These are phyloP conservation scores for Rhodomyrtus tomentosa DNA, from an alignment of 345 rosid species.

Conservation along the genomic window DNA sequence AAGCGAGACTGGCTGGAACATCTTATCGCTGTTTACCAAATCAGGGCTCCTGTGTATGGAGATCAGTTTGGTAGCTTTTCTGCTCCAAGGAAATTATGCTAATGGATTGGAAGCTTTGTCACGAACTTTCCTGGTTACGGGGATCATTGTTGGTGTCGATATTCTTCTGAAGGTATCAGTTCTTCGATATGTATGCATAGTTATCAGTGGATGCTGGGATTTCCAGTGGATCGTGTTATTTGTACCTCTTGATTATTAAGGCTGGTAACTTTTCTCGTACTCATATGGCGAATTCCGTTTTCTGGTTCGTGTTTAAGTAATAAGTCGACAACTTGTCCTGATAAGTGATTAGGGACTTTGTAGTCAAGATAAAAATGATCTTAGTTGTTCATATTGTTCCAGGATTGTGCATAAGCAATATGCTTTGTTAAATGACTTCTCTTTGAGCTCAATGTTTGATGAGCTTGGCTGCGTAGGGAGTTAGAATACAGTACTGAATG, in stretches of 20 bases:
- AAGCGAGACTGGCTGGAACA: slow-evolving; percentile 65
- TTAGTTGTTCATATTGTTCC: background rate
- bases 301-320: background rate
- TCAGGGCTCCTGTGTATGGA: slow-evolving; percentile 87
- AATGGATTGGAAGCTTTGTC: slow-evolving; percentile 77
- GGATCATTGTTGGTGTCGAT: slow-evolving; percentile 58
- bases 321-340: background rate
- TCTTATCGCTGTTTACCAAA: slow-evolving; percentile 59
- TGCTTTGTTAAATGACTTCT: background rate
- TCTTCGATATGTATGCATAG: background rate
- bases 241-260: background rate
- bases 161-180: slow-evolving; percentile 61
- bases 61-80: slow-evolving; percentile 88
- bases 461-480: background rate
- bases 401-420: background rate
- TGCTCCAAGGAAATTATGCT: slow-evolving; percentile 76
- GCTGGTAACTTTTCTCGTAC: background rate
- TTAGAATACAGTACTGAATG: background rate
- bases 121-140: slow-evolving; percentile 65
- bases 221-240: background rate
- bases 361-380: background rate
- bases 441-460: background rate
- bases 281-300: background rate
- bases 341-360: background rate
- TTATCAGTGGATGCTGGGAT: background rate